Evolutionary conservation across 2,329 filamentous ascomycete genomes (phyloP).

Genomic region (Septoria linicola): DNA sequence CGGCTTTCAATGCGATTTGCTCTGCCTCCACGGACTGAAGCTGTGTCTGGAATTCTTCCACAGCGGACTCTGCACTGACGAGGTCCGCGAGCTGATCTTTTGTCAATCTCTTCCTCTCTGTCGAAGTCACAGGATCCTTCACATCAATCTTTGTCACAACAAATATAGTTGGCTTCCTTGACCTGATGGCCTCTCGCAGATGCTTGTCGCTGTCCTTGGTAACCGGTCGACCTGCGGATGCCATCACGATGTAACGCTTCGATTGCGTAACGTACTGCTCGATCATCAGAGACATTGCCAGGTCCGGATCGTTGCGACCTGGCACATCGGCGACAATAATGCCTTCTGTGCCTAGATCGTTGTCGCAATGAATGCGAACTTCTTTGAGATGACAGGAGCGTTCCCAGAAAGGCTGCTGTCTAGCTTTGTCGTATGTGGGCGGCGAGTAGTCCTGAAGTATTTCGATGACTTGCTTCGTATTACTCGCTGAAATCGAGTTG

Average conservation of each 20-base stretch:
- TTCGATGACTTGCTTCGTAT: neutral
- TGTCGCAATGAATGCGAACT: conserved; percentile 14
- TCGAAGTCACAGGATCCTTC: neutral
- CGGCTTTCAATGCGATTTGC: neutral
- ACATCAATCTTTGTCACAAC: conserved; percentile 4
- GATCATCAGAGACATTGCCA: neutral
- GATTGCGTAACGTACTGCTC: neutral
- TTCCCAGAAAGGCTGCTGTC: conserved; percentile 22
- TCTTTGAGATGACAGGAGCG: neutral
- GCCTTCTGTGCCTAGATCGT: conserved; percentile 23
- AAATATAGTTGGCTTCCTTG: neutral
- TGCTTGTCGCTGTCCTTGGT: conserved; percentile 1
- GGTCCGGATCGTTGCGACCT: conserved; percentile 12
- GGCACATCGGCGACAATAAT: conserved; percentile 25
- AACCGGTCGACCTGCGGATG: neutral
- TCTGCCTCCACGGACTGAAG: neutral
- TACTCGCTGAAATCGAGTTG: neutral
- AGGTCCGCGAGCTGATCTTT: neutral
- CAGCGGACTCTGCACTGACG: neutral
- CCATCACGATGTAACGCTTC: neutral
- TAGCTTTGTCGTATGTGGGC: neutral
- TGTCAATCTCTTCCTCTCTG: neutral
- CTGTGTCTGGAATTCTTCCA: neutral
- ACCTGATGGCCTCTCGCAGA: neutral
- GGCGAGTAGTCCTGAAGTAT: neutral